Evolutionary conservation across 2,329 filamentous ascomycete species (phyloP).

Genomic region (Thielaviopsis populi): DNA sequence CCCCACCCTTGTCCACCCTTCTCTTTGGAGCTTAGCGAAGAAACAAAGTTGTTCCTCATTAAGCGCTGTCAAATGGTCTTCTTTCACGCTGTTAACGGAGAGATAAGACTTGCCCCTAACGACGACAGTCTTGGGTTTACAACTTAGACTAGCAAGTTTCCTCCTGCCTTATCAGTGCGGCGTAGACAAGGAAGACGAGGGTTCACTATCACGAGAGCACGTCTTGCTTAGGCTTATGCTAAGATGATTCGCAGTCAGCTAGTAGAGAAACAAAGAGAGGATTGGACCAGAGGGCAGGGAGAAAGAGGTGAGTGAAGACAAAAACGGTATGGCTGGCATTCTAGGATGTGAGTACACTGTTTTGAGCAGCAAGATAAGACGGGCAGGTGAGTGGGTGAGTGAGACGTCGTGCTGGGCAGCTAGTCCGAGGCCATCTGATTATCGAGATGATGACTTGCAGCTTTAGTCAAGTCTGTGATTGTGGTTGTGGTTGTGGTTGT

Average conservation of each 20-base stretch:
- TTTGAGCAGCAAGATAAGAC: background rate
- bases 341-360: background rate
- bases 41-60: conserved; percentile 1
- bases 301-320: background rate
- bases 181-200: background rate
- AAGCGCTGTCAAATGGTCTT: background rate
- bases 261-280: too few relatives aligned
- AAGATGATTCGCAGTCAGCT: too few relatives aligned
- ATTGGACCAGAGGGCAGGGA: too few relatives aligned
- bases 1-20: background rate
- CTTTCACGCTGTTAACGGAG: background rate
- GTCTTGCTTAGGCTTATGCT: too few relatives aligned
- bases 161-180: background rate
- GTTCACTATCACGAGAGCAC: background rate
- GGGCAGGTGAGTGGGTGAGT: background rate
- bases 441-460: background rate
- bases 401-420: background rate
- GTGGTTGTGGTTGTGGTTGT: background rate
- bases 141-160: background rate
- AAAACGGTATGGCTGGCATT: too few relatives aligned
- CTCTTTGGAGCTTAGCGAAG: background rate
- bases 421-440: background rate
- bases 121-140: background rate
- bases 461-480: background rate
- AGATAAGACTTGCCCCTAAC: conserved; percentile 4